Conservation (phyloP, 768 basidiomycete genomes). For the Chlorophyllum brunneum region DNA sequence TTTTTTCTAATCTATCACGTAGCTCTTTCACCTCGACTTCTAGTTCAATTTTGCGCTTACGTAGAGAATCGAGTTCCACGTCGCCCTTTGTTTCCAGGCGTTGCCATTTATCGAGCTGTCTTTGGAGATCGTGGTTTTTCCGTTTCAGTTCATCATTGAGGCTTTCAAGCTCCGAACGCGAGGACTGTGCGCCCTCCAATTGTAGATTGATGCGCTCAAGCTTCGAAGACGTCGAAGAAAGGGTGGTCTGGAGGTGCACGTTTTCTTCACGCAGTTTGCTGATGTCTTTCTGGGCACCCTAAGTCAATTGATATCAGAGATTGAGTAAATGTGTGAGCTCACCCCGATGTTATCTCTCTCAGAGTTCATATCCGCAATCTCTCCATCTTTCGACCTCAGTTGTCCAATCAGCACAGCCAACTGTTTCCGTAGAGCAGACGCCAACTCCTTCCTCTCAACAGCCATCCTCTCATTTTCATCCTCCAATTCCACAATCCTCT, state of each 20-base stretch:
- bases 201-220: conserved; percentile 57
- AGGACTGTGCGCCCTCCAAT: conserved; percentile 51
- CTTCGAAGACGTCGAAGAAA: conserved; percentile 43
- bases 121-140: conserved; percentile 48
- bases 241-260: conserved; percentile 43
- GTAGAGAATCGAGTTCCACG: conserved; percentile 49
- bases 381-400: conserved; percentile 33
- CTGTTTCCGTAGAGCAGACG: conserved; percentile 36
- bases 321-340: conserved; percentile 11
- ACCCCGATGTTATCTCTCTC: conserved; percentile 49
- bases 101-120: conserved; percentile 70
- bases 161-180: conserved; percentile 50
- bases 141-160: conserved; percentile 56
- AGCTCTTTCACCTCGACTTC: conserved; percentile 52
- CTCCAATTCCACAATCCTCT: conserved; percentile 48
- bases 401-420: conserved; percentile 26
- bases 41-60: conserved; percentile 52
- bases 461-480: conserved; percentile 48
- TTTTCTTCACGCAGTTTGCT: conserved; percentile 45
- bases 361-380: conserved; percentile 33
- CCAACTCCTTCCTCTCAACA: conserved; percentile 40
- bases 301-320: not conserved
- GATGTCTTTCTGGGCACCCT: conserved; percentile 29
- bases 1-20: conserved; percentile 32
- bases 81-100: conserved; percentile 61